Conservation (phyloP, 1,139 yeast genomes). For the Taphrina sp. region DNA sequence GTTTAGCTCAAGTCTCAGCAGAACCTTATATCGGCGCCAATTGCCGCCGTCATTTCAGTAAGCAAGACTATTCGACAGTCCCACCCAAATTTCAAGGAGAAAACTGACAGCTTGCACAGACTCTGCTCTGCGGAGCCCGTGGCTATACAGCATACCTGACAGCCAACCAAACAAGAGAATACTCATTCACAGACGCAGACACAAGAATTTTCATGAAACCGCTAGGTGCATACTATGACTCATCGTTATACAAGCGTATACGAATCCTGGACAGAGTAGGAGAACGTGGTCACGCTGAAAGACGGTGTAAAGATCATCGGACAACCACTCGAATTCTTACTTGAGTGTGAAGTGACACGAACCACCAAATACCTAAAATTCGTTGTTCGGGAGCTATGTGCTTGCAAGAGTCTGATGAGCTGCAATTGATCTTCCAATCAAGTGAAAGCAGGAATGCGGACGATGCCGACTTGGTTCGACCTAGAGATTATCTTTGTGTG, state of each 20-base stretch:
- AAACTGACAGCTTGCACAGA: too few species aligned
- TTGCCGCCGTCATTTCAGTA: too few species aligned
- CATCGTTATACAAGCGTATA: neutral
- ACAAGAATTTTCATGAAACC: too few species aligned
- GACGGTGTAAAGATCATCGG: slow-evolving; percentile 1
- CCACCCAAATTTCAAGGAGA: too few species aligned
- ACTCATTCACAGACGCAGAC: too few species aligned
- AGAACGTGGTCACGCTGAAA: slow-evolving; percentile 3
- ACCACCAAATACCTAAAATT: slow-evolving; percentile 1
- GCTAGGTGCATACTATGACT: too few species aligned
- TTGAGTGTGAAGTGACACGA: slow-evolving; percentile 1
- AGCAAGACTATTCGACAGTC: too few species aligned
- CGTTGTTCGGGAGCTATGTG: slow-evolving; percentile 6
- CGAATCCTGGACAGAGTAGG: slow-evolving; percentile 1
- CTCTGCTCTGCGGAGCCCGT: too few species aligned
- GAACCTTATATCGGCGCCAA: too few species aligned
- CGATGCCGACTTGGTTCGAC: slow-evolving; percentile 3
- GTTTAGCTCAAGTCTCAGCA: too few species aligned
- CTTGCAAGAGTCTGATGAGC: slow-evolving; percentile 5
- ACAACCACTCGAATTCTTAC: slow-evolving; percentile 8
- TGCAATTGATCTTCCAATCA: neutral
- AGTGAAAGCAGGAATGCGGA: neutral
- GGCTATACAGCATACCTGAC: too few species aligned
- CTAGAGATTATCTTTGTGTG: slow-evolving; percentile 3
- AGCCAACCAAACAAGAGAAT: too few species aligned